These are phyloP conservation scores for Diplodia seriata DNA, from an alignment of 2,329 filamentous ascomycete species.

Conservation along the genomic window DNA sequence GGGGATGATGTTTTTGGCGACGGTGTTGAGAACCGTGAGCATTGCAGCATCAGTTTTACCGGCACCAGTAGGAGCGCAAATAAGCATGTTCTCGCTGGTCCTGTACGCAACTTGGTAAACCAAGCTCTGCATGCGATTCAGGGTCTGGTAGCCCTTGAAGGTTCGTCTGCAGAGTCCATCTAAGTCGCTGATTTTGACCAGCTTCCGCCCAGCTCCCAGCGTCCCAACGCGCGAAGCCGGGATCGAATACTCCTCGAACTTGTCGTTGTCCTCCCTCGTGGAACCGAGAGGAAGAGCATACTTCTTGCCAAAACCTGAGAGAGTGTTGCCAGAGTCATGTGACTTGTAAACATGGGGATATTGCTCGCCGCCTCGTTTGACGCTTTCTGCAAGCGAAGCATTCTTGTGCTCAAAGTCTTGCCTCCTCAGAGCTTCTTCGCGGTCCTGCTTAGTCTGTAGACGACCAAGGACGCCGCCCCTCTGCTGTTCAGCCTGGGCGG, in stretches of 20 bases:
- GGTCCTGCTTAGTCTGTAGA: conserved; percentile 76
- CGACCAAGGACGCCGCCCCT: conserved; percentile 58
- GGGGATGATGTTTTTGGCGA: conserved; percentile 83
- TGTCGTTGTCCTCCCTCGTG: conserved; percentile 70
- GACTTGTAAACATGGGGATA: conserved; percentile 95
- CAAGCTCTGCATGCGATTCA: conserved; percentile 98
- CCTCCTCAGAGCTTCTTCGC: conserved; percentile 77
- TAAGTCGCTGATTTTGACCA: conserved; percentile 80
- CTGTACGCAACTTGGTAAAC: conserved; percentile 95
- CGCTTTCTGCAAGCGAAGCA: conserved; percentile 71
- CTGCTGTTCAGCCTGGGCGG: conserved; percentile 46
- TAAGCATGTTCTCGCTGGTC: conserved; percentile 97
- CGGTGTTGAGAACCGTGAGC: conserved; percentile 90
- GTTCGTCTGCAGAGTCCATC: conserved; percentile 90
- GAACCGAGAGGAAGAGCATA: conserved; percentile 83
- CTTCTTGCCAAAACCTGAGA: conserved; percentile 79
- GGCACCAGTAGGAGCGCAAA: conserved; percentile 95
- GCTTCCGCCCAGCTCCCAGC: conserved; percentile 73
- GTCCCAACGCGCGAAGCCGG: conserved; percentile 82
- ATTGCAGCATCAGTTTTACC: conserved; percentile 99
- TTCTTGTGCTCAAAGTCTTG: conserved; percentile 86
- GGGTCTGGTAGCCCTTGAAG: conserved; percentile 88
- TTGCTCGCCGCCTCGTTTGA: conserved; percentile 71
- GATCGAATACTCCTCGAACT: conserved; percentile 88
- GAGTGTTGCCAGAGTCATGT: conserved; percentile 82